These are phyloP conservation scores for Vaccinium macrocarpon DNA, from an alignment of 148 eudicot genomes.

Conservation along the genomic window DNA sequence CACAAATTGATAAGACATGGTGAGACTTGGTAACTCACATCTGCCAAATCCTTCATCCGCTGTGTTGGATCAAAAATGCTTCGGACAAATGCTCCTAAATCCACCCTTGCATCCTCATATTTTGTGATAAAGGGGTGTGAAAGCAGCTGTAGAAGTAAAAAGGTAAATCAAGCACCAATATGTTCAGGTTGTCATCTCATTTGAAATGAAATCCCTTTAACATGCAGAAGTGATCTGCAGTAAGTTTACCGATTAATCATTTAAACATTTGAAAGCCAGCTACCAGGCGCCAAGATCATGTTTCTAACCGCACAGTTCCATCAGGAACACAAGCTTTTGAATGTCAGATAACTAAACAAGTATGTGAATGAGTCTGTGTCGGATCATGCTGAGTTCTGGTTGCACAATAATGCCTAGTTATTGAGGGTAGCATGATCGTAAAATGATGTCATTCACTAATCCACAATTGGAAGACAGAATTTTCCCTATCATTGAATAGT, in stretches of 20 bases:
- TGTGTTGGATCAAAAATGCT: constrained; percentile 81
- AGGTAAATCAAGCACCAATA: constrained; percentile 11
- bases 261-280: not conserved
- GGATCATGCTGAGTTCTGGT: not conserved
- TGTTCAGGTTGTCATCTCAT: not conserved
- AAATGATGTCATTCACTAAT: not conserved
- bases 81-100: constrained; percentile 70
- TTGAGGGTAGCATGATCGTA: not conserved
- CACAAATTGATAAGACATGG: not conserved
- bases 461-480: no score
- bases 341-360: not conserved
- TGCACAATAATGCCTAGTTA: not conserved
- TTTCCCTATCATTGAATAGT: not conserved
- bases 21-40: constrained; percentile 47
- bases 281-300: not conserved
- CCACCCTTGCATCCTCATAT: constrained; percentile 58
- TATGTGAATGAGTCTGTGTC: not conserved
- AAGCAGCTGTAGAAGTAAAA: constrained; percentile 61
- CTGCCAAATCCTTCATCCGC: constrained; percentile 88
- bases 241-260: not conserved
- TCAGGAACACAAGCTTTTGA: not conserved
- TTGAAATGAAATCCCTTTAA: constrained; percentile 1
- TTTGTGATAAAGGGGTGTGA: constrained; percentile 76
- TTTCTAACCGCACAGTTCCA: not conserved
- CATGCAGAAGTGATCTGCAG: not conserved